Evolutionary conservation across 257 asterid species (phyloP), one percentile per base, ranked within the genome.

Genomic region (Solanum medicagineum): DNA sequence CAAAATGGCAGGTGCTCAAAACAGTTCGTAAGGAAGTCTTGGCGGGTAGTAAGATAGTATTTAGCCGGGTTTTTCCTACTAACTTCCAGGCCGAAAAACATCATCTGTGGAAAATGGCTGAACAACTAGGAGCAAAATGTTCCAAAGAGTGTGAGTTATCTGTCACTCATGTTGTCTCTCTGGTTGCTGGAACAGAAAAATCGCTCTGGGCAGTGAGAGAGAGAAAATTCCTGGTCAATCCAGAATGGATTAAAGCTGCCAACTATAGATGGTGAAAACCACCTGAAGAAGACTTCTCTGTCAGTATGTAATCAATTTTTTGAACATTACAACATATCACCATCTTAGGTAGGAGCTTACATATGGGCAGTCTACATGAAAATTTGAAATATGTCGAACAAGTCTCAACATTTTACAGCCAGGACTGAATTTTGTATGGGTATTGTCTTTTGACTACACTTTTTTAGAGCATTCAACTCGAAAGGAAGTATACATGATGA

Each of bases 231-330:
- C 85, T 94, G 85, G 97, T 94, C 24, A 89, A 87, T 86, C 94
- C 95, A 1, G 82, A 83, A 55, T 92, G 98, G 98, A 88, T 93
- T 56, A 94, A 93, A 69, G 95, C 97, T 80, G 87, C 94, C 86
- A 90, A 91, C 74, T 93, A 88, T 88, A 60, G 87, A 77, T 94
- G 97, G 97, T 59, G 83, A 85, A 93, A 81, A 90, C 94, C 88
- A 83, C 94, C 97, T 0, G 98, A 94, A 91, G 94, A 92, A 57
- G 89, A 90, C 26, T 92, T 88, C 84, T 88, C 92, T 1, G 91
- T 90, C 29, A 83, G 62, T 85, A 89, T 15, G 81, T 80, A 86
- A 65, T 65, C 71, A 65, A 26, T 13, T 26, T 65, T 26, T 65
- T 65, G 10, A 26, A 63, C 20, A 65, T 62, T 24, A 12, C 70